Evolutionary conservation across 768 basidiomycete genomes (phyloP), one percentile per base, ranked within the genome.

Genomic region (Leucocoprinus birnbaumii): DNA sequence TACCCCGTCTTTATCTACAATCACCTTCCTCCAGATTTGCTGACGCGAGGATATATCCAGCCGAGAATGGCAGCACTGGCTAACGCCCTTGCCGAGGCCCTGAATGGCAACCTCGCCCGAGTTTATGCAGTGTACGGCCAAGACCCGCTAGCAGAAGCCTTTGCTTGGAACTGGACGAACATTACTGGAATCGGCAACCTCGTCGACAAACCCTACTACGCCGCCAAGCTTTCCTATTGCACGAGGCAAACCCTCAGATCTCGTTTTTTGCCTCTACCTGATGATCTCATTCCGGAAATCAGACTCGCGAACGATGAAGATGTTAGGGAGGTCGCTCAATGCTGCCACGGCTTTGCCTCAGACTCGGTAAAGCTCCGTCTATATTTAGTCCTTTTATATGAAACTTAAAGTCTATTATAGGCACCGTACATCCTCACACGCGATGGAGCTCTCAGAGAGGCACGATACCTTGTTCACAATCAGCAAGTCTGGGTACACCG

Each of bases 1-100:
- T 87, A 90, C 59, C 90, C 89, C 2, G 61, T 87, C 7, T 91
- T 91, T 69, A 71, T 91, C 25, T 80, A 75, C 62, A 79, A 73
- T 22, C 71, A 73, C 31, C 73, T 74, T 56, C 76, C 71, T 0
- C 72, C 62, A 62, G 65, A 69, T 14, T 56, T 58, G 4, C 73
- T 88, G 26, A 59, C 66, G 45, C 42, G 61, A n/a, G 61, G 71
- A 1, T 67, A 69, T 37, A 63, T 82, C 13, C 53, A 61, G 2
- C 71, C 71, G 4, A 73, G 79, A 10, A 64, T 91, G 25, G 42
- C 56, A 1, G 56, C 63, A 13, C 69, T 88, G 7, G 80, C 76
- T 2, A 47, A 59, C 1, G 69, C 65, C 9, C 68, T 90, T 10
- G 22, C 11, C 59, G 65, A 8, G 5, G 31, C 31, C 31, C 31